Conservation (phyloP, 495 filamentous ascomycete species). For the Daldinia decipiens region DNA sequence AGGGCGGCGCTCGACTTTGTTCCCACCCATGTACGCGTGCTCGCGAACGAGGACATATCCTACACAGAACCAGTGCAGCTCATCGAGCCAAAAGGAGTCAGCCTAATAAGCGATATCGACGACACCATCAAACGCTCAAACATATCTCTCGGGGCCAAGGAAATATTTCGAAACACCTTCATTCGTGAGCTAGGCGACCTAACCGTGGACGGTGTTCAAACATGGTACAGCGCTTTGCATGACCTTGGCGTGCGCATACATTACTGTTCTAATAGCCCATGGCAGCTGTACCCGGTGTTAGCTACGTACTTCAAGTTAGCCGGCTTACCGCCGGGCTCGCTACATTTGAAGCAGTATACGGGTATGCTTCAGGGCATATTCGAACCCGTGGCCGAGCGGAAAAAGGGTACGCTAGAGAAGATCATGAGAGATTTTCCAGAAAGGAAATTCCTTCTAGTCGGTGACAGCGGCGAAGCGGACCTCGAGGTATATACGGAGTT, state of each 20-base stretch:
- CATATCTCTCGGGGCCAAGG: slow-evolving; percentile 82
- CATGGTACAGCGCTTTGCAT: slow-evolving; percentile 85
- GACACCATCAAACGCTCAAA: slow-evolving; percentile 98
- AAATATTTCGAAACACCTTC: slow-evolving; percentile 96
- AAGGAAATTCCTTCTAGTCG: slow-evolving; percentile 88
- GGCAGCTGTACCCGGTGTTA: slow-evolving; percentile 93
- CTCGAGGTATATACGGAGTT: slow-evolving; percentile 97
- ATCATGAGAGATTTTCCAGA: slow-evolving; percentile 91
- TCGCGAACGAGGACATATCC: slow-evolving; percentile 88
- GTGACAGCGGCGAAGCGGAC: slow-evolving; percentile 96
- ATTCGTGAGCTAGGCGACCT: slow-evolving; percentile 84
- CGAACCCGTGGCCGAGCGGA: slow-evolving; percentile 94
- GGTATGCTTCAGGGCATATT: slow-evolving; percentile 98
- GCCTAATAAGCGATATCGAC: slow-evolving; percentile 96
- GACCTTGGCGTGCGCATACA: slow-evolving; percentile 85
- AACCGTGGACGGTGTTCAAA: slow-evolving; percentile 82
- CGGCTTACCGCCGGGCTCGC: slow-evolving; percentile 84
- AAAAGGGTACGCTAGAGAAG: slow-evolving; percentile 84
- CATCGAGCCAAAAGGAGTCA: slow-evolving; percentile 83
- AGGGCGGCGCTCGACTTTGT: slow-evolving; percentile 86
- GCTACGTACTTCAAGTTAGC: slow-evolving; percentile 82
- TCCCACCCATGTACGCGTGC: slow-evolving; percentile 85
- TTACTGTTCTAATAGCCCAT: slow-evolving; percentile 94
- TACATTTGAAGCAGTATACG: slow-evolving; percentile 94
- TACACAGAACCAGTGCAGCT: slow-evolving; percentile 77